Percentiles rank a stretch among this genome's conserved stretches.
Conservation (phyloP, 2,329 filamentous ascomycete genomes). For the Cryphonectria carpinicola region DNA sequence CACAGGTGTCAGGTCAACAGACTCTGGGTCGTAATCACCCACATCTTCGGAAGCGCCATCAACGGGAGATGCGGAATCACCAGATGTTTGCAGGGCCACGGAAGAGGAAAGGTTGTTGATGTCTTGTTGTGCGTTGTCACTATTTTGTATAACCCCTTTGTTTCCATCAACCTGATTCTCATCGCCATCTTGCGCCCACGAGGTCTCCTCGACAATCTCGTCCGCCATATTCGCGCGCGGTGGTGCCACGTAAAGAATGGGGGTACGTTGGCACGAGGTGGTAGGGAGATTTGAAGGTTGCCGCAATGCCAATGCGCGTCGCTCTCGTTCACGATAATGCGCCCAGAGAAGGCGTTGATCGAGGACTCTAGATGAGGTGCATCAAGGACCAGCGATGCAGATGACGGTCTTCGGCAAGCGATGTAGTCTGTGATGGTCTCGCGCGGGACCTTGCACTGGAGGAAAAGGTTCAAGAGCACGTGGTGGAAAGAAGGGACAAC, state of each 20-base stretch:
- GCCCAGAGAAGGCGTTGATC: slow-evolving; percentile 10
- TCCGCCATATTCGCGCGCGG: slow-evolving; percentile 22
- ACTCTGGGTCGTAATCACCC: slow-evolving; percentile 63
- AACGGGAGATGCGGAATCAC: slow-evolving; percentile 49
- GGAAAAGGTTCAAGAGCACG: background rate
- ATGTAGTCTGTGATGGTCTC: background rate
- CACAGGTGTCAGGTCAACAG: slow-evolving; percentile 46
- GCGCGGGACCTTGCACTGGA: background rate
- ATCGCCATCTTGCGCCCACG: slow-evolving; percentile 56
- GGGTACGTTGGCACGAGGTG: slow-evolving; percentile 3
- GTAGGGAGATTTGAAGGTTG: background rate
- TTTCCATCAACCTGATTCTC: slow-evolving; percentile 58
- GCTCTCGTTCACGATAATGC: background rate
- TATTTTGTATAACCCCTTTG: slow-evolving; percentile 38
- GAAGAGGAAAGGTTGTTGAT: slow-evolving; percentile 45
- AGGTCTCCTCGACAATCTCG: slow-evolving; percentile 38
- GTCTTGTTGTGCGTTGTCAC: slow-evolving; percentile 56
- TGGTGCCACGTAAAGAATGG: slow-evolving; percentile 9
- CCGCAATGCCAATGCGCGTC: background rate
- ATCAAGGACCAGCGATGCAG: background rate
- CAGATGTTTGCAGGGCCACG: slow-evolving; percentile 50
- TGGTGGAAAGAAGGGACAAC: background rate
- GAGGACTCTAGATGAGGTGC: background rate
- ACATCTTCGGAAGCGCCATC: slow-evolving; percentile 54
- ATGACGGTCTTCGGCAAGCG: background rate